Evolutionary conservation across 1,284 basidiomycete species (phyloP).

Genomic region (Phellinidium pouzarii): DNA sequence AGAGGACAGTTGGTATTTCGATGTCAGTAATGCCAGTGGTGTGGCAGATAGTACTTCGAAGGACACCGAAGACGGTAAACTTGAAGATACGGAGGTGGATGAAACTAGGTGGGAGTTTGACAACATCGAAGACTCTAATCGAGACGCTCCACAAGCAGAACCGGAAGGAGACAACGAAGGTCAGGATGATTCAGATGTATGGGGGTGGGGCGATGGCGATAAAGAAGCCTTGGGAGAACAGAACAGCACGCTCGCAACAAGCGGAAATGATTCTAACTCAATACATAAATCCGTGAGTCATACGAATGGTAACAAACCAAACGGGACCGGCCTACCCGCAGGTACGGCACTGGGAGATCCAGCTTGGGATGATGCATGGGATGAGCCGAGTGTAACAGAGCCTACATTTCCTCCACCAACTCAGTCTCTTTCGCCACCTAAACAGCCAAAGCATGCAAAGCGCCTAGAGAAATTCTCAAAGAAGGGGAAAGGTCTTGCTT

Average conservation of each 20-base stretch:
- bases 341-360: slow-evolving; percentile 30
- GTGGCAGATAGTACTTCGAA: not conserved
- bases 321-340: slow-evolving; percentile 23
- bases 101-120: slow-evolving; percentile 35
- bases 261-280: not conserved
- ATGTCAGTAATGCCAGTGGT: slow-evolving; percentile 21
- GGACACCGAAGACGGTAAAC: not conserved
- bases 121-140: slow-evolving; percentile 19
- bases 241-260: slow-evolving; percentile 1
- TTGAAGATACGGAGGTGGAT: slow-evolving; percentile 20
- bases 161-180: slow-evolving; percentile 11
- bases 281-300: slow-evolving; percentile 18
- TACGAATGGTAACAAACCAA: slow-evolving; percentile 13
- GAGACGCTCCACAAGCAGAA: slow-evolving; percentile 18
- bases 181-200: slow-evolving; percentile 44
- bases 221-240: not conserved
- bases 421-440: slow-evolving; percentile 27
- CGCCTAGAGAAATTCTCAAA: slow-evolving; percentile 51
- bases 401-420: slow-evolving; percentile 20
- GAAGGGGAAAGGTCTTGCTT: slow-evolving; percentile 36
- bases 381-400: slow-evolving; percentile 30
- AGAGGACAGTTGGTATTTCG: slow-evolving; percentile 35
- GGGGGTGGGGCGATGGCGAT: slow-evolving; percentile 59
- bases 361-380: slow-evolving; percentile 60
- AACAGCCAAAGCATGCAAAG: slow-evolving; percentile 42